Percentiles rank a stretch among this genome's conserved stretches.
Evolutionary conservation across 2,329 filamentous ascomycete genomes (phyloP).

Genomic region (Kalmusia sp.): DNA sequence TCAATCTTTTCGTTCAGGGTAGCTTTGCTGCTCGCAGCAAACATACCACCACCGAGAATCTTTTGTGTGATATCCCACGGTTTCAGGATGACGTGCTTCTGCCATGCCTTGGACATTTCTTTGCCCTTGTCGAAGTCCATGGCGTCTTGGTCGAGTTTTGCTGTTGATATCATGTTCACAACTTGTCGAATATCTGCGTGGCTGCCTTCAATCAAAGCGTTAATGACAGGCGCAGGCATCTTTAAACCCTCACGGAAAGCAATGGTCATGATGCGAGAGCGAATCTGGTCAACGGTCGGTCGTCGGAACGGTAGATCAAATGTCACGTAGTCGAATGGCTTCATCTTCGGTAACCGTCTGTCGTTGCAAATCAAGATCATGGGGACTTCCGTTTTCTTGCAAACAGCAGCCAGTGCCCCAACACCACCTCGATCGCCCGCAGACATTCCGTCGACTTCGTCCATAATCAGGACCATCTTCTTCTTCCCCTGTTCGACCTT

Average conservation of each 20-base stretch:
- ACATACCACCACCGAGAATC: constrained; percentile 87
- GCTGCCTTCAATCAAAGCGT: constrained; percentile 93
- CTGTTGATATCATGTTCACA: constrained; percentile 97
- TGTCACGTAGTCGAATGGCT: constrained; percentile 87
- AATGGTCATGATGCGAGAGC: constrained; percentile 92
- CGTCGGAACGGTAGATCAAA: constrained; percentile 87
- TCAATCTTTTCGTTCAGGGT: constrained; percentile 98
- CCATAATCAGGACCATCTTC: constrained; percentile 96
- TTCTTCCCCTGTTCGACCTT: constrained; percentile 82
- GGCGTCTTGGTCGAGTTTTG: constrained; percentile 81
- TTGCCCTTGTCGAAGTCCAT: constrained; percentile 89
- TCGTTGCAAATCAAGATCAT: constrained; percentile 99
- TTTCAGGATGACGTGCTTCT: constrained; percentile 95
- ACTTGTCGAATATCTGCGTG: constrained; percentile 97
- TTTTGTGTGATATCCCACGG: constrained; percentile 98
- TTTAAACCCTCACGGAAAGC: constrained; percentile 91
- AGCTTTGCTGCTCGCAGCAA: constrained; percentile 79
- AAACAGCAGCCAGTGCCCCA: constrained; percentile 89
- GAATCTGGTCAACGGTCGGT: constrained; percentile 88
- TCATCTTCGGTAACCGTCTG: constrained; percentile 93
- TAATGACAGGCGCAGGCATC: constrained; percentile 81
- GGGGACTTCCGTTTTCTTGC: constrained; percentile 92
- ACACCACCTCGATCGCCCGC: constrained; percentile 95
- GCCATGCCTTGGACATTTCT: constrained; percentile 96
- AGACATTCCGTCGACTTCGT: constrained; percentile 99